Evolutionary conservation across 2,329 filamentous ascomycete species (phyloP), one percentile per base, ranked within the genome.

Genomic region (Cladosporium sp.): DNA sequence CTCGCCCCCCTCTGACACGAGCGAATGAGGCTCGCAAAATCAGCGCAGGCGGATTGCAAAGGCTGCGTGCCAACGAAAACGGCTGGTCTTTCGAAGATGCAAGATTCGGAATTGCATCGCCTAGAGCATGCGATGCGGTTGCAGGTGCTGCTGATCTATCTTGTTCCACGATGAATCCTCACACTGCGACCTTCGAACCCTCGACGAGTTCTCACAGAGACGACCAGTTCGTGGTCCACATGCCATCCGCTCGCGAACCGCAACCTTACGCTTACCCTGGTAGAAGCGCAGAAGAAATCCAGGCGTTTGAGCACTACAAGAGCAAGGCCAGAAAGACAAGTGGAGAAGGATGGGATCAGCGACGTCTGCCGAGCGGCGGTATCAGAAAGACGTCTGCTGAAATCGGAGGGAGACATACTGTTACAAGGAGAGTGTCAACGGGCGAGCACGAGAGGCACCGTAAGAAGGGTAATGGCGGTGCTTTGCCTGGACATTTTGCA

Each of bases 201-300:
- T n/a, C 13, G 6, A n/a, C 18, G 7, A n/a, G 35, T 12, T 19
- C 15, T 15, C 15, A 6, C n/a, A n/a, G n/a, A 13, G 59, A 60
- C 15, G 63, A 66, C 43, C 53, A 55, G 12, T 63, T 66, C 45
- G 52, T 67, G 8, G 53, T 66, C 7, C 55, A 60, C 38, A 67
- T 67, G 65, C 65, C 64, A n/a, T 62, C 62, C 4, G 64, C 64
- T 22, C 53, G 52, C 13, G 62, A 67, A 40, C 65, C 63, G 30
- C 65, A 66, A 43, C 64, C 65, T 15, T 67, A 61, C 39, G 41
- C 47, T 6, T 62, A 63, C 43, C 62, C 59, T 19, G 64, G 62
- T 3, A 57, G 59, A 22, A 56, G 57, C n/a, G 43, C 57, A 12
- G 56, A 58, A 40, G 58, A 66, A 47, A 62, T 66, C 39, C 52